Base-by-base conservation (phyloP, 768 basidiomycete species). In the Epithele typhae region DNA sequence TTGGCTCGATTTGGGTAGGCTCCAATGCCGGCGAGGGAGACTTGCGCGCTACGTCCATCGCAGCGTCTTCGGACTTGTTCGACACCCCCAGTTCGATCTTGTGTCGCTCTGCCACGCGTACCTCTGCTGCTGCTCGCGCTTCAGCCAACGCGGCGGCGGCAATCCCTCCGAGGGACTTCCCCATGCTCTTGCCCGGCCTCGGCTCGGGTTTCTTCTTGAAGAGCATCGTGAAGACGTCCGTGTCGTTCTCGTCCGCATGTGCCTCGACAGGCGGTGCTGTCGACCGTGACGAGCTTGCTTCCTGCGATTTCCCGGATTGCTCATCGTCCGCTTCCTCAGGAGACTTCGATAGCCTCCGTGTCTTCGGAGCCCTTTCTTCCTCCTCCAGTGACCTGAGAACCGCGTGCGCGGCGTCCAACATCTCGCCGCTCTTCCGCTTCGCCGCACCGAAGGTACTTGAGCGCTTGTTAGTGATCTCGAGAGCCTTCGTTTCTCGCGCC, bases 141-240 rank as follows among this genome's bases (percentile, higher is more conserved):
- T 86, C 82, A 10, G 84, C 85, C 8, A 88, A 72, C 18, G 80
- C 82, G 6, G 72, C 77, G 4, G 75, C 77, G 18, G 76, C 75
- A 35, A 65, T 68, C 10, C 75, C 75, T 40, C 82, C 82, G 8
- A 84, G 59, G 30, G 86, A 84, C 57, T 81, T 87, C 43, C 76
- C 74, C 59, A 73, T 68, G 41, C 75, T 74, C 58, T 80, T 87
- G 24, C 75, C 75, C 37, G 72, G 58, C 4, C 76, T 77, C 15
- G 78, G 70, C 15, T 83, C 82, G 23, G 84, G 68, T 14, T 81
- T 87, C 58, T 77, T 81, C 67, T 85, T 90, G 40, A 91, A 70
- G 15, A 75, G 69, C 54, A 79, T 77, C 55, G 79, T 77, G 35
- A 90, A 71, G 52, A 84, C 75, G 18, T 75, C 83, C 23, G 71